Evolutionary conservation across 106 monocot species (phyloP), one percentile per base, ranked within the genome.

Genomic region (Apostasia shenzhenica): DNA sequence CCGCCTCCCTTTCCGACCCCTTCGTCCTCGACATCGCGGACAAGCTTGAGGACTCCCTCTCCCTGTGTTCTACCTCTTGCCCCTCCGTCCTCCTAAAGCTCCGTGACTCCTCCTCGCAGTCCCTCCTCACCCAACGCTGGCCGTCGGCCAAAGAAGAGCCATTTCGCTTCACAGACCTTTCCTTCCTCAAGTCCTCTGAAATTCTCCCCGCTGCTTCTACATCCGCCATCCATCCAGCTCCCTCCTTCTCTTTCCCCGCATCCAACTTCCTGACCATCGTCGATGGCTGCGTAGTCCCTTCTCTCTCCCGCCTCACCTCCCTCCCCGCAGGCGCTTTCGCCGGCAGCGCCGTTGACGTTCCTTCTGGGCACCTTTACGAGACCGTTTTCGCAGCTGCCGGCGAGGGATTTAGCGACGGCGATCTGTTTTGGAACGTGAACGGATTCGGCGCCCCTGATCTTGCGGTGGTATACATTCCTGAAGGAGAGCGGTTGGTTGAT

Each of bases 91-190:
- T 89, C 45, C 85, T 82, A 63, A 58, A 12, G 10, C 80, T 85
- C 38, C 81, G 85, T 8, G 80, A 81, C n/a, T 39, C 69, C 71
- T 82, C 94, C 63, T 69, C 94, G 61, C 71, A 77, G 11, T 88
- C 85, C 63, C 82, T 94, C 72, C 85, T 94, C 71, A 81, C 87
- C 72, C 74, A 70, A 3, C 52, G 85, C 2, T 94, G 94, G 91
- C 94, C 94, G 3, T 74, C 80, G 59, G 14, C 59, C 61, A 81
- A 79, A 47, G 82, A 83, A 65, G 91, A 97, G 65, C 80, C 84
- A 45, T 97, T 89, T 75, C 95, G 92, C 60, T 97, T 86, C 84
- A 92, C 92, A 57, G 86, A 97, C 67, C 76, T 72, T 70, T 92
- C 94, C 66, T 88, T 85, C 63, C 83, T 88, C 72, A 78, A 75